Percentiles rank a stretch among this genome's conserved stretches.
Evolutionary conservation across 441 rosid species (phyloP).

Genomic region (Aquilaria agallochum): DNA sequence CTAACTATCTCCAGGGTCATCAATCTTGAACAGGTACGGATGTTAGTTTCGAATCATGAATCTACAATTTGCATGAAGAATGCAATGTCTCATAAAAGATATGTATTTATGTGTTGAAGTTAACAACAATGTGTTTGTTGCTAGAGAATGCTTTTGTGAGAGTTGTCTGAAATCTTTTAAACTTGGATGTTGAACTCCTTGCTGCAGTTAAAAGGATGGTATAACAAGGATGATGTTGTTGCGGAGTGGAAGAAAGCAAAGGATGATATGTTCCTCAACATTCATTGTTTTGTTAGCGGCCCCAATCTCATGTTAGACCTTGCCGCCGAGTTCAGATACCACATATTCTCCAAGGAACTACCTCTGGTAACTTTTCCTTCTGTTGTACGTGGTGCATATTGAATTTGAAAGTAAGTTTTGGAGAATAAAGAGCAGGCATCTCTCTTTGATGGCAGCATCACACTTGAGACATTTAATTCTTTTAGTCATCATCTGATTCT

Average conservation of each 20-base stretch:
- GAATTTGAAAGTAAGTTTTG: no score
- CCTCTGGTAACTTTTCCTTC: constrained; percentile 59
- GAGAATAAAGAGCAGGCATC: neutral
- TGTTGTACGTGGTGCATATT: neutral
- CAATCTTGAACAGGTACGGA: constrained; percentile 60
- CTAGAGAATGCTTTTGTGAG: neutral
- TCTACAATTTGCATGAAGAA: neutral
- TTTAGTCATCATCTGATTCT: no score
- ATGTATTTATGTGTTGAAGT: neutral
- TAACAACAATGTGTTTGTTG: neutral
- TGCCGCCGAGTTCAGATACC: constrained; percentile 85
- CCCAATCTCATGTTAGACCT: constrained; percentile 59
- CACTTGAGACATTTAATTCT: neutral
- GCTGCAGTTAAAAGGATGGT: constrained; percentile 74
- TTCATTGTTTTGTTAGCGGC: constrained; percentile 81
- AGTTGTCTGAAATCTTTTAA: neutral
- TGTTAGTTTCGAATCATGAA: constrained; percentile 3
- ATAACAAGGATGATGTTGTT: constrained; percentile 78
- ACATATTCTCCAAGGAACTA: constrained; percentile 83
- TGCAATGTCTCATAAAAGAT: neutral
- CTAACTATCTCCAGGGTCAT: constrained; percentile 71
- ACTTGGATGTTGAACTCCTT: neutral
- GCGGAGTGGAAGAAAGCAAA: constrained; percentile 86
- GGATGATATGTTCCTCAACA: constrained; percentile 50
- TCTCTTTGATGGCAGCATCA: neutral